Base-by-base conservation (phyloP, 2,329 filamentous ascomycete genomes). In the Microthyrium microscopicum region DNA sequence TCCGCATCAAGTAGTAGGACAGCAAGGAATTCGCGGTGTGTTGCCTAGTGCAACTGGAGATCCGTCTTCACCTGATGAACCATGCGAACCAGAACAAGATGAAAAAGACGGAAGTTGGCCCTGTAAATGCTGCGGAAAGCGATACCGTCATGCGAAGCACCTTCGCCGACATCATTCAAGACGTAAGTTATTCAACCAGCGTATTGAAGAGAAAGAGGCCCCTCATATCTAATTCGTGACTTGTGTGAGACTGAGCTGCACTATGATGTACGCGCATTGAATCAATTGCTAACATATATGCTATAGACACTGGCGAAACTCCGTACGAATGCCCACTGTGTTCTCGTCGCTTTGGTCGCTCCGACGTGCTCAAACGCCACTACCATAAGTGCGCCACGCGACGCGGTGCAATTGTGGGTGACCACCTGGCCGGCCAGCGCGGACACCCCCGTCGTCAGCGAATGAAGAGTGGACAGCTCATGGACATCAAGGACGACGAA, bases 301-400 rank as follows among this genome's bases (percentile, higher is more conserved):
- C 18, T 36, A 29, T 47, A 93, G 87, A 98, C 63, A 95, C 89
- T 40, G 89, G 89, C 50, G 87, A 95, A 56, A 82, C 89, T 44
- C 89, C 89, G 37, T 98, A 98, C 63, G 91, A 91, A 74, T 98
- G 89, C 61, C 82, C 92, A 44, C 68, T 98, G 33, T 98, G 89
- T 66, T 84, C 89, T 56, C 89, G 95, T 58, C 95, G 85, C 21
- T 98, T 98, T 60, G 93, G 83, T 31, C 77, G 89, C 55, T 93
- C 84, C 66, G 89, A 98, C 53, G 95, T 98, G 44, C 64, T 98
- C 49, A 98, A 98, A 67, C 82, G 89, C 43, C 89, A 98, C 61
- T 98, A 95, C 61, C 85, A 94, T 58, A 98, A 98, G 65, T 98
- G 89, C 62, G 94, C 89, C 25, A 83, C 94, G 43, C 77, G 89